A percentile compares a stretch with the other conserved stretches of the same genome.
phyloP scores from a whole-genome alignment of 495 filamentous ascomycete species.

The Cenococcum geophilum region DNA sequence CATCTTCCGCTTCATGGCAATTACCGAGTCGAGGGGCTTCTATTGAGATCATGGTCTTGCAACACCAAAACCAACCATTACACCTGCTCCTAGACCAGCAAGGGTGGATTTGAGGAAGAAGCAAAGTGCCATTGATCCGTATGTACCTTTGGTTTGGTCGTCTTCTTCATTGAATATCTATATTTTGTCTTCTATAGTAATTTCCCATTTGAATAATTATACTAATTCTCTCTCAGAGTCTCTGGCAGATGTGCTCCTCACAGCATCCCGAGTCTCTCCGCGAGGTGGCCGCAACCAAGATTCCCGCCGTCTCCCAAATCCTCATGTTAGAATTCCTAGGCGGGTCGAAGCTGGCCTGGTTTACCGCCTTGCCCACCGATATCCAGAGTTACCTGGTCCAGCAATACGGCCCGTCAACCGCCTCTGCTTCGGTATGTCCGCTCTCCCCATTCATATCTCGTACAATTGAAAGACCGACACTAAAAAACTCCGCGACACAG shows the following conservation, averaged over 20 bases:
- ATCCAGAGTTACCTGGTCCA: slow-evolving; percentile 27
- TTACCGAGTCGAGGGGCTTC: no score
- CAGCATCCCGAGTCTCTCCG: slow-evolving; percentile 22
- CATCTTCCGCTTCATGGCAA: no score
- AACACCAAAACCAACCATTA: background rate
- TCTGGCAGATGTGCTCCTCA: slow-evolving; percentile 28
- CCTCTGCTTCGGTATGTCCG: slow-evolving; percentile 5
- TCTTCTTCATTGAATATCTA: background rate
- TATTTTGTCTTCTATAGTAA: background rate
- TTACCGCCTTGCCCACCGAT: slow-evolving; percentile 20
- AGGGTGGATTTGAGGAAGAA: background rate
- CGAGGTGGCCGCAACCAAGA: slow-evolving; percentile 23
- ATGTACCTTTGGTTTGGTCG: background rate
- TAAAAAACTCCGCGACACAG: background rate
- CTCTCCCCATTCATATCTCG: background rate
- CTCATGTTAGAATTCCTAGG: slow-evolving; percentile 27
- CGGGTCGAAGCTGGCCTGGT: slow-evolving; percentile 24
- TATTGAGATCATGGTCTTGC: no score
- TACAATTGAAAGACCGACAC: background rate
- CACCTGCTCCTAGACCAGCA: background rate
- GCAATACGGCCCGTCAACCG: slow-evolving; percentile 23
- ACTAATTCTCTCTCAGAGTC: slow-evolving; percentile 3
- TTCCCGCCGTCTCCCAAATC: slow-evolving; percentile 25
- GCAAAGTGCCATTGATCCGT: slow-evolving; percentile 3
- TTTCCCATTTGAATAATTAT: background rate